Evolutionary conservation across 345 rosid species (phyloP), one percentile per base, ranked within the genome.

Genomic region (thale cress (Arabidopsis thaliana)): DNA sequence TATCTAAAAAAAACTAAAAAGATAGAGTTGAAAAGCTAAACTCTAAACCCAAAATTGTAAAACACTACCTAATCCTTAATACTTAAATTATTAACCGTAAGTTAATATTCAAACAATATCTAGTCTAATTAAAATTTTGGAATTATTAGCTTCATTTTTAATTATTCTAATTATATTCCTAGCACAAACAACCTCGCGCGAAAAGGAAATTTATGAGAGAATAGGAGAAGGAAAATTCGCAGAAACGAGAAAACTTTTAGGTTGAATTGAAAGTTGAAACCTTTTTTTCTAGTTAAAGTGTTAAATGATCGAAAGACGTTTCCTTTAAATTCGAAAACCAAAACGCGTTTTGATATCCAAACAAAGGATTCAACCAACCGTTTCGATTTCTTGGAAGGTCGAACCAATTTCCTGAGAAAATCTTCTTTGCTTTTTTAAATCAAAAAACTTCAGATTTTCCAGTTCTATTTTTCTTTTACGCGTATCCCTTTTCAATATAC

Each of bases 381-480:
- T 23, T 53, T 55, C 20, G 28, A 6, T 53, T 28, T 55, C 59
- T 13, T 6, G 20, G 9, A 12, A 53, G 10, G 20, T 55, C 6
- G 23, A 30, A 30, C 38, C 9, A 56, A 56, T 55, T 68, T 53
- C 62, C 25, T 68, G 14, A 40, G 20, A 55, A 40, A 56, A 50
- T 49, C 33, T 7, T 20, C 2, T 34, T 28, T 5, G 13, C 8
- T 34, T 42, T 5, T 20, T 64, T 28, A 9, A 8, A 45, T 46
- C 5, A 30, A 6, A 1, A 36, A 59, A 38, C 13, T 49, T 65
- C 1, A 1, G 20, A 13, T 10, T n/a, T n/a, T 14, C 1, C 25
- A 2, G 4, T 22, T 45, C 2, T 24, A 2, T 49, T 5, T 6
- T 14, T 44, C 6, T 48, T 6, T 51, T 0, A 67, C 49, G 71